Percentiles rank a stretch among this genome's conserved stretches.
phyloP scores from a whole-genome alignment of 208 protist genomes.

The Endotrypanum monterogeii region DNA sequence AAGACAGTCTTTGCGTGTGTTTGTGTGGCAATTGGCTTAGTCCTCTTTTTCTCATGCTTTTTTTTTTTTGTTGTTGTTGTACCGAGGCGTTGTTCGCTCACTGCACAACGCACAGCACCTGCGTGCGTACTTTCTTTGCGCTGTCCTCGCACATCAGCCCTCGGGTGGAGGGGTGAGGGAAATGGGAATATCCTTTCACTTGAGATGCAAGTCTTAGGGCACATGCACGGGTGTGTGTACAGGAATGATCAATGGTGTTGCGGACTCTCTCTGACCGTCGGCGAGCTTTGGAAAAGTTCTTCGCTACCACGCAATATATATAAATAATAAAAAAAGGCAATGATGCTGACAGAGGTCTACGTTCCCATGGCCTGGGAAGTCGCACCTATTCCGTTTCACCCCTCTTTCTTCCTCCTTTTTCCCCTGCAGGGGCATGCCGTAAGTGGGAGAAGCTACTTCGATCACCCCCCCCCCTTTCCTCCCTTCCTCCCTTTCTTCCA shows the following conservation, averaged over 20 bases:
- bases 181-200: neutral
- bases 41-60: slow-evolving; percentile 9
- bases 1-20: neutral
- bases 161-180: too few relatives aligned
- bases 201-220: slow-evolving; percentile 6
- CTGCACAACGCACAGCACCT: neutral
- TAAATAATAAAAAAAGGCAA: neutral
- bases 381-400: neutral
- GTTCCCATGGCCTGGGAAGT: neutral
- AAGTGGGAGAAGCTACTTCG: neutral
- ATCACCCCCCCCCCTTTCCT: too few relatives aligned
- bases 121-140: neutral
- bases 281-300: neutral
- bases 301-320: slow-evolving; percentile 4
- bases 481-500: neutral
- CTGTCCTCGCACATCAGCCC: neutral
- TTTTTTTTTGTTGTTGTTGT: slow-evolving; percentile 10
- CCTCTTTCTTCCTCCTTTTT: neutral
- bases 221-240: slow-evolving; percentile 4
- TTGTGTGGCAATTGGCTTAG: neutral
- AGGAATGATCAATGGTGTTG: neutral
- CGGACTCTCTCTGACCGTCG: neutral
- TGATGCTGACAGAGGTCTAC: neutral
- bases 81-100: neutral
- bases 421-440: neutral